These are phyloP conservation scores for Bruguiera parviflora DNA, from an alignment of 345 rosid genomes.

Conservation along the genomic window DNA sequence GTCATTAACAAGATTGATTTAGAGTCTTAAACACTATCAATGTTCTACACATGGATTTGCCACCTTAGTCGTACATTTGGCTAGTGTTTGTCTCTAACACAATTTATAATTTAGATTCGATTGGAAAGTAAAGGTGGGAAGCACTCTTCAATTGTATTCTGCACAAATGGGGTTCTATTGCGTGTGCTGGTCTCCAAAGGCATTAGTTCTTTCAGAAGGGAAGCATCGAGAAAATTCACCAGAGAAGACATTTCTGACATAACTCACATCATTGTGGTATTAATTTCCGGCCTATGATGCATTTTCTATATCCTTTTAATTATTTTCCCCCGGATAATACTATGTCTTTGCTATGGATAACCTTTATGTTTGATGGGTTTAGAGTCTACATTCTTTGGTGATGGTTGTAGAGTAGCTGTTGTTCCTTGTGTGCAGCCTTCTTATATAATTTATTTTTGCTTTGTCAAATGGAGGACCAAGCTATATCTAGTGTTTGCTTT, in stretches of 20 bases:
- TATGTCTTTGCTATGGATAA: too few species aligned
- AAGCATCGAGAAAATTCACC: constrained; percentile 21
- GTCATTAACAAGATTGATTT: too few species aligned
- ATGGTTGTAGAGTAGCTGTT: too few species aligned
- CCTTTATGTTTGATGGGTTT: too few species aligned
- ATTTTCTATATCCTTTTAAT: not conserved
- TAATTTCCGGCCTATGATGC: constrained; percentile 5
- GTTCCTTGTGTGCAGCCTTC: too few species aligned
- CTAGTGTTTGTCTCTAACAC: constrained; percentile 11
- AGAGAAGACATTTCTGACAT: constrained; percentile 49
- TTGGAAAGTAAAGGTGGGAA: constrained; percentile 86
- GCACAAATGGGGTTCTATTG: constrained; percentile 88
- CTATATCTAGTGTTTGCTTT: too few species aligned
- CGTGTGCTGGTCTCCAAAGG: constrained; percentile 71
- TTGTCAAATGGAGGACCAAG: too few species aligned
- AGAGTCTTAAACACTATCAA: too few species aligned
- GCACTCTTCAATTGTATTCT: constrained; percentile 83
- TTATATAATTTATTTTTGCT: too few species aligned
- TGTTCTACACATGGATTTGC: too few species aligned
- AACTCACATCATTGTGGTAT: constrained; percentile 96
- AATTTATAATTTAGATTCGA: constrained; percentile 55
- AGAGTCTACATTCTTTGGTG: too few species aligned
- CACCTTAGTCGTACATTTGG: not conserved
- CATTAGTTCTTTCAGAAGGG: constrained; percentile 24
- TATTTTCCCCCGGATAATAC: not conserved